These are phyloP conservation scores for Cyathus striatus DNA, from an alignment of 768 basidiomycete genomes.

Conservation along the genomic window DNA sequence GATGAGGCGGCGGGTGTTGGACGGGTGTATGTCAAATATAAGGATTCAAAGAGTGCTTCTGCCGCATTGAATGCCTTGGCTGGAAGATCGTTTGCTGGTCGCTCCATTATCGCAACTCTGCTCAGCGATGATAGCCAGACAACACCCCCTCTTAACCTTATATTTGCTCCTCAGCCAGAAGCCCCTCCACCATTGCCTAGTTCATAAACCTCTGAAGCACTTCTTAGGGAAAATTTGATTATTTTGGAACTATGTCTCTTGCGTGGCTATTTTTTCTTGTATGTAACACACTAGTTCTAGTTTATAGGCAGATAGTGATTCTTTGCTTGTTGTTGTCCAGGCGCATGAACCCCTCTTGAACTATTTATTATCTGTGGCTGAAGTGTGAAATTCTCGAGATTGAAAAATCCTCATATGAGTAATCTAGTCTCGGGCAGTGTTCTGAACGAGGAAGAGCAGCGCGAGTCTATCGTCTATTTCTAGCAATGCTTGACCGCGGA, in stretches of 20 bases:
- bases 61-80: conserved; percentile 82
- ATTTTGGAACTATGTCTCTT: background rate
- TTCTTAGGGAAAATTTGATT: too few relatives aligned
- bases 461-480: too few relatives aligned
- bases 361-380: too few relatives aligned
- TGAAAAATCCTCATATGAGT: too few relatives aligned
- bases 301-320: too few relatives aligned
- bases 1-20: conserved; percentile 94
- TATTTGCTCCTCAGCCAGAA: conserved; percentile 81
- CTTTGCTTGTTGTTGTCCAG: too few relatives aligned
- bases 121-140: conserved; percentile 82
- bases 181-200: conserved; percentile 74
- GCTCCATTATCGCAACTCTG: conserved; percentile 83
- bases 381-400: too few relatives aligned
- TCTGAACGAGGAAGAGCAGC: too few relatives aligned
- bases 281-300: too few relatives aligned
- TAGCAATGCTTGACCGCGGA: too few relatives aligned
- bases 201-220: conserved; percentile 14
- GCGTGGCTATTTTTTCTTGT: background rate
- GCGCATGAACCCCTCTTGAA: too few relatives aligned
- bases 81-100: conserved; percentile 81
- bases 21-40: conserved; percentile 91
- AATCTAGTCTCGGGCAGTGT: too few relatives aligned
- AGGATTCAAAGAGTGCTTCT: conserved; percentile 52
- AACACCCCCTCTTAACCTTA: conserved; percentile 74